Base-by-base conservation (phyloP, 306 rosid species). In the Prunus mongolica region DNA sequence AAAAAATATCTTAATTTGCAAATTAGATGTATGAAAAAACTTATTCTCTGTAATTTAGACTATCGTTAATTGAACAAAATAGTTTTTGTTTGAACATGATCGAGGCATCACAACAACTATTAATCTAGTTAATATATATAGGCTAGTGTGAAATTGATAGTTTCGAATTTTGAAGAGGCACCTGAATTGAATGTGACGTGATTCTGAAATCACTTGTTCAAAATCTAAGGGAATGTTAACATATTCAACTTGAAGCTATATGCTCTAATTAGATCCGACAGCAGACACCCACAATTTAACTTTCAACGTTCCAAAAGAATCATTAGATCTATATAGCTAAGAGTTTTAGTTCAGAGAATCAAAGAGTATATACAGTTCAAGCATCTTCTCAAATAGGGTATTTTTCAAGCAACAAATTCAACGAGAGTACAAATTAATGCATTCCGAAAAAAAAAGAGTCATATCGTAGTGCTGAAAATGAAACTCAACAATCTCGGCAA, bases 1-100 rank as follows among this genome's bases (percentile, higher is more conserved):
- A 0, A 34, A 34, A 34, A 34, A 1, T 0, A 34, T 0, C 0
- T 34, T 34, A 8, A 5, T 34, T 34, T 6, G 0, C 0, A 34
- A 0, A 5, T 1, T 0, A 34, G 8, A 34, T 1, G 0, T 34
- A 0, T 6, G 0, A 5, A 1, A 34, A 34, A 34, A 0, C 2
- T 0, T 8, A 1, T 6, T 34, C 41, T 2, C 2, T 34, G 1
- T 5, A 34, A 1, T 34, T 34, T 34, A 34, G 2, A 38, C 44
- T 38, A 38, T 38, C 9, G 10, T 9, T 5, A 32, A 32, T 32
- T 0, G 38, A 32, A 5, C 7, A 32, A 32, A 32, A 32, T 0
- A 32, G 38, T 32, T 32, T 32, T 32, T 32, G 7, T 32, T 32
- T 32, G 7, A 32, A 4, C 7, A 32, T 38, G 44, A 38, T 38